A percentile compares a stretch with the other conserved stretches of the same genome.
These are phyloP conservation scores for Ceratocystis alfenasii DNA, from an alignment of 2,329 filamentous ascomycete species.

Conservation along the genomic window DNA sequence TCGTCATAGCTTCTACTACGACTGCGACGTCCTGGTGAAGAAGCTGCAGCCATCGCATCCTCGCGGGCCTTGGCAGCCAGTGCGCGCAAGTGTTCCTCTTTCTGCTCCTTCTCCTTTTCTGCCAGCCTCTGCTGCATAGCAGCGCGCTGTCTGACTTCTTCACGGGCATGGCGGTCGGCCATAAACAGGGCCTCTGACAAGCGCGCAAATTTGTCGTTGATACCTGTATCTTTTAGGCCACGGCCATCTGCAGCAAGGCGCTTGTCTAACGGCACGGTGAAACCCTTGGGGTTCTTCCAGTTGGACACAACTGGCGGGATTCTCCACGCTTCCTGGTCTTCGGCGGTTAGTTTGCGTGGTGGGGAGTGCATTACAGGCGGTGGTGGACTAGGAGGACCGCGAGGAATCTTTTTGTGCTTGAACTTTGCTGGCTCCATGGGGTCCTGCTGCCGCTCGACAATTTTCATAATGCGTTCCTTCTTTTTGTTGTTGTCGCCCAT, in stretches of 20 bases:
- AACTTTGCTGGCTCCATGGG: slow-evolving; percentile 97
- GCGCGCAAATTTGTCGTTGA: slow-evolving; percentile 97
- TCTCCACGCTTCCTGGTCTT: slow-evolving; percentile 94
- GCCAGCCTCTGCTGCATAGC: slow-evolving; percentile 92
- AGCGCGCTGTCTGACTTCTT: slow-evolving; percentile 85
- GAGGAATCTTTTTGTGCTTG: slow-evolving; percentile 96
- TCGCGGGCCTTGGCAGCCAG: slow-evolving; percentile 86
- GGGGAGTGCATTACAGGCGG: slow-evolving; percentile 92
- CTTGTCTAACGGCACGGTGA: slow-evolving; percentile 92
- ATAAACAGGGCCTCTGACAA: slow-evolving; percentile 91
- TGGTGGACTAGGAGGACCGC: slow-evolving; percentile 81
- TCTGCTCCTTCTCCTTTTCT: slow-evolving; percentile 90
- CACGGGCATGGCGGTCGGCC: slow-evolving; percentile 84
- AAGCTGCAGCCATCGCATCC: slow-evolving; percentile 45
- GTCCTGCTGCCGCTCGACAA: slow-evolving; percentile 84
- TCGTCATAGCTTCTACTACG: slow-evolving; percentile 11
- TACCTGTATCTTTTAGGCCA: slow-evolving; percentile 81
- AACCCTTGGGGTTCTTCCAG: slow-evolving; percentile 99
- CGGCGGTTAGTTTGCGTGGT: slow-evolving; percentile 84
- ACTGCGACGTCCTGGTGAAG: not conserved
- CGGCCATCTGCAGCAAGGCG: slow-evolving; percentile 86
- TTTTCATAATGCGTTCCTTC: slow-evolving; percentile 95
- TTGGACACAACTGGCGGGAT: slow-evolving; percentile 81
- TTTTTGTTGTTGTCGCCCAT: slow-evolving; percentile 83
- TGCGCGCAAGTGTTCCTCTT: slow-evolving; percentile 80